Evolutionary conservation across 495 filamentous ascomycete species (phyloP).

Genomic region (Chaetomium fimeti): DNA sequence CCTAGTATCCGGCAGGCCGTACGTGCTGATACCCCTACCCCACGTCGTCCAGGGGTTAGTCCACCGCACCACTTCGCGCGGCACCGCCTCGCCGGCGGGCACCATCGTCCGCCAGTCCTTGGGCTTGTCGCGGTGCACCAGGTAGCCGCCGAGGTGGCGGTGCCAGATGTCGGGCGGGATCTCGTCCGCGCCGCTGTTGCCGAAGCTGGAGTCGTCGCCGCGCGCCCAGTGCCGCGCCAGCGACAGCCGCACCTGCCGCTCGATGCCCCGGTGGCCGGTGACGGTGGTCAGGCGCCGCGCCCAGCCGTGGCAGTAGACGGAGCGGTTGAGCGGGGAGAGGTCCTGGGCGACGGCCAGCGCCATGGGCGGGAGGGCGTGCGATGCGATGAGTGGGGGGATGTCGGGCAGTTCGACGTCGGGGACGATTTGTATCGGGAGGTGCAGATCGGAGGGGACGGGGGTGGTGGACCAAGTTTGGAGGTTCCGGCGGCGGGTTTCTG

Average conservation of each 20-base stretch:
- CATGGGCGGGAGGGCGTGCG: conserved; percentile 31
- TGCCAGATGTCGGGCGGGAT: conserved; percentile 36
- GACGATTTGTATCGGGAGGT: conserved; percentile 33
- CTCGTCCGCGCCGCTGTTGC: conserved; percentile 12
- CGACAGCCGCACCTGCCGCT: conserved; percentile 33
- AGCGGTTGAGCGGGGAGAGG: conserved; percentile 34
- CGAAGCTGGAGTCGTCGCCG: too few relatives aligned
- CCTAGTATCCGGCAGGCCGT: conserved; percentile 38
- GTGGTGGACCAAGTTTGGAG: conserved; percentile 33
- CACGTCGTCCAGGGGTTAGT: conserved; percentile 38
- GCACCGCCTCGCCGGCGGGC: conserved; percentile 21
- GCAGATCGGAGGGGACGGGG: conserved; percentile 30
- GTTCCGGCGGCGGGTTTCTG: conserved; percentile 16
- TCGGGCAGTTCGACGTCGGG: conserved; percentile 28
- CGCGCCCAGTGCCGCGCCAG: conserved; percentile 32
- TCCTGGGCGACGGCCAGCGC: conserved; percentile 29
- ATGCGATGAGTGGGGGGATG: conserved; percentile 22
- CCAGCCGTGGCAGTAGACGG: conserved; percentile 38
- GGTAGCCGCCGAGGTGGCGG: conserved; percentile 33
- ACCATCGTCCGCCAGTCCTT: conserved; percentile 33
- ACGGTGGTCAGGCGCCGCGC: conserved; percentile 30
- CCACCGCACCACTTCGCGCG: conserved; percentile 31
- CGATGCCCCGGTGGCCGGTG: conserved; percentile 36
- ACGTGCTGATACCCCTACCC: conserved; percentile 37
- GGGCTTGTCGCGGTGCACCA: conserved; percentile 39